These are phyloP conservation scores for Dianthus caryophyllus DNA, from an alignment of 148 eudicot genomes.

Conservation along the genomic window DNA sequence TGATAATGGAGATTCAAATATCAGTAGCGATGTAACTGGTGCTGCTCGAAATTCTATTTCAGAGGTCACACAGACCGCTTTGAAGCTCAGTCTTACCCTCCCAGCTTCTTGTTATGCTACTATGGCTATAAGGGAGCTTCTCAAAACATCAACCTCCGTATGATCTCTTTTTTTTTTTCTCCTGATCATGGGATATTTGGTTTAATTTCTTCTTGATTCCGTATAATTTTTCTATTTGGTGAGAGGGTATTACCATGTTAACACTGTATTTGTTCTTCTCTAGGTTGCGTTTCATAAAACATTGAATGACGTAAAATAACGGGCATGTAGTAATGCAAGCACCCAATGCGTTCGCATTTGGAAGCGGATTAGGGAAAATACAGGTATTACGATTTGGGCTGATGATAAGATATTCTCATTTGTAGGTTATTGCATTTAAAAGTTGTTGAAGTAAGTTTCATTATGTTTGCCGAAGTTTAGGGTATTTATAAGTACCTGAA, in stretches of 20 bases:
- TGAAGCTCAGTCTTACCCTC: slow-evolving; percentile 81
- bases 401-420: not conserved
- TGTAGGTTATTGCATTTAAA: too few species aligned
- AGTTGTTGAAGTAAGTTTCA: too few species aligned
- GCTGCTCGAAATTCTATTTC: slow-evolving; percentile 29
- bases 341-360: not conserved
- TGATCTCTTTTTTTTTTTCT: slow-evolving; percentile 15
- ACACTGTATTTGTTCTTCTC: not conserved
- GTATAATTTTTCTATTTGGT: not conserved
- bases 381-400: slow-evolving; percentile 1
- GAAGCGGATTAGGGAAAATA: not conserved
- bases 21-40: slow-evolving; percentile 20
- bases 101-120: slow-evolving; percentile 98
- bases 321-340: slow-evolving; percentile 7
- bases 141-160: slow-evolving; percentile 93
- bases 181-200: not conserved
- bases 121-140: slow-evolving; percentile 97
- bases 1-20: not conserved
- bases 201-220: not conserved
- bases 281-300: slow-evolving; percentile 80
- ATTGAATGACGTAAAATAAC: slow-evolving; percentile 37
- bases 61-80: slow-evolving; percentile 54
- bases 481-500: too few species aligned
- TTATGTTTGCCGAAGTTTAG: too few species aligned
- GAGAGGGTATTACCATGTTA: not conserved